These are phyloP conservation scores for Sphagnum tenellum DNA, from an alignment of 225 moss, liverwort and hornwort species.

Conservation along the genomic window DNA sequence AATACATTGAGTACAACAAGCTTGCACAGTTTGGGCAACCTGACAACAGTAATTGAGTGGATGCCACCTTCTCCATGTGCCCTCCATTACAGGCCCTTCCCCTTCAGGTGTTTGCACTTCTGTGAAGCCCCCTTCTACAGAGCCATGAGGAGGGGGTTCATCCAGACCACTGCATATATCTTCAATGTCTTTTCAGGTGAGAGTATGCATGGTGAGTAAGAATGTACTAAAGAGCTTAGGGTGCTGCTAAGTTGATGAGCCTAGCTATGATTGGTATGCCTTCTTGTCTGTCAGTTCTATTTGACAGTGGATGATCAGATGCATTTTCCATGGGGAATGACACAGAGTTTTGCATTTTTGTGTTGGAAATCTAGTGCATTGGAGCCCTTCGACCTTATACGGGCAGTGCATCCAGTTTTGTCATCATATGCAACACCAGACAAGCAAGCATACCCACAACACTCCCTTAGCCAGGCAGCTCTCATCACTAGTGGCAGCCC, in stretches of 20 bases:
- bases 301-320: no score
- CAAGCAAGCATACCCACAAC: constrained; percentile 89
- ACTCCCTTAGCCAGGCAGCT: constrained; percentile 90
- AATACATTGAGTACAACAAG: constrained; percentile 91
- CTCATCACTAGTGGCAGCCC: constrained; percentile 97
- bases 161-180: constrained; percentile 89
- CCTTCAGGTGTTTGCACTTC: constrained; percentile 88
- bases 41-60: constrained; percentile 55
- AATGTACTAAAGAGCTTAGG: no score
- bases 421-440: constrained; percentile 91
- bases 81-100: constrained; percentile 79
- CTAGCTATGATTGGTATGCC: no score
- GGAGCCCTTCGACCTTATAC: constrained; percentile 80
- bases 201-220: background rate
- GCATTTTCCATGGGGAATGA: no score
- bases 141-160: constrained; percentile 98
- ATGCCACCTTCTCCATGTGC: constrained; percentile 82
- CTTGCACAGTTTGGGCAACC: constrained; percentile 68
- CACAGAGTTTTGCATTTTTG: no score
- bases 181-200: constrained; percentile 95
- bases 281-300: no score
- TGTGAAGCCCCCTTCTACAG: constrained; percentile 49
- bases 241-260: no score
- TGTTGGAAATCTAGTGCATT: constrained; percentile 49
- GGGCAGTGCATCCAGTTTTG: constrained; percentile 82